Conservation (phyloP, 2,329 filamentous ascomycete species). For the Pseudovirgaria hyperparasitica region DNA sequence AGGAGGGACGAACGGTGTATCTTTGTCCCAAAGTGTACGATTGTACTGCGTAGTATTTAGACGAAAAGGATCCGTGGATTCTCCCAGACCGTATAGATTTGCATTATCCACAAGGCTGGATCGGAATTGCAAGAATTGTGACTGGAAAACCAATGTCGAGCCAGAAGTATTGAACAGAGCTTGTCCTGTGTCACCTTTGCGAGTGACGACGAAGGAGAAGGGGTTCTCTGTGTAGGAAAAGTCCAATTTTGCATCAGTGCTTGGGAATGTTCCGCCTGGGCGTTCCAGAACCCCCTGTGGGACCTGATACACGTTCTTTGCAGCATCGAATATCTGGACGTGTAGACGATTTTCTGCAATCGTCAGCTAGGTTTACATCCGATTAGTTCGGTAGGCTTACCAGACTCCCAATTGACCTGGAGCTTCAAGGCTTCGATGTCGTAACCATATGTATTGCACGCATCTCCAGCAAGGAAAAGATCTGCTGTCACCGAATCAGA, state of each 20-base stretch:
- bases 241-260: constrained; percentile 33
- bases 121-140: constrained; percentile 61
- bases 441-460: constrained; percentile 48
- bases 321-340: constrained; percentile 59
- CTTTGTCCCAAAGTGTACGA: constrained; percentile 57
- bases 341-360: constrained; percentile 52
- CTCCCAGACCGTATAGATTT: constrained; percentile 66
- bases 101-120: constrained; percentile 57
- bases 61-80: constrained; percentile 59
- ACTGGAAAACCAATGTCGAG: constrained; percentile 58
- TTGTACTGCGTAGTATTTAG: constrained; percentile 53
- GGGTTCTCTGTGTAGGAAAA: constrained; percentile 44
- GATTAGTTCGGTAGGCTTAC: constrained; percentile 24
- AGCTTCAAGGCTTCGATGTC: constrained; percentile 45
- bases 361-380: constrained; percentile 5
- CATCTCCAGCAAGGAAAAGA: constrained; percentile 52
- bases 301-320: constrained; percentile 61
- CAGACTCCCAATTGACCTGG: constrained; percentile 47
- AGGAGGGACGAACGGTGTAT: constrained; percentile 48
- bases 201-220: constrained; percentile 55
- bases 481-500: constrained; percentile 52
- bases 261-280: constrained; percentile 30
- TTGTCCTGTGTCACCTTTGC: constrained; percentile 43
- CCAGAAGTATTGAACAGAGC: constrained; percentile 59
- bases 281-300: constrained; percentile 56